Conservation (phyloP, 352 stramenopile genomes). For the Phytophthora hibernalis region DNA sequence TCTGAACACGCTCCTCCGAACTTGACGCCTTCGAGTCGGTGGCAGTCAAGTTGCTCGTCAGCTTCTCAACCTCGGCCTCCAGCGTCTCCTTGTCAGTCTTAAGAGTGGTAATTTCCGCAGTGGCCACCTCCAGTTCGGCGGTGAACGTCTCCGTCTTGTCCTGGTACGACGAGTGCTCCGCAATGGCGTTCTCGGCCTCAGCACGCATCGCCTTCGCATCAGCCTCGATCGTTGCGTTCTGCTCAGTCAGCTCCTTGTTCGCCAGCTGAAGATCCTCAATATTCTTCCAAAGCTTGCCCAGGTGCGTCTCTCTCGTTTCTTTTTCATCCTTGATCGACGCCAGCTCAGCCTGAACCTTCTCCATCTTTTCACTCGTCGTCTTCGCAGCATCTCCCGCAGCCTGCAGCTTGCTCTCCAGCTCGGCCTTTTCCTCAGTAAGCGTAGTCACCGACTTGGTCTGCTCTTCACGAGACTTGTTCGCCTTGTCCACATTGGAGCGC, state of each 20-base stretch:
- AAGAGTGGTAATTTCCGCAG: slow-evolving; percentile 13
- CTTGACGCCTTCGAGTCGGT: slow-evolving; percentile 22
- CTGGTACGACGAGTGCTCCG: slow-evolving; percentile 38
- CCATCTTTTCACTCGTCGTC: slow-evolving; percentile 24
- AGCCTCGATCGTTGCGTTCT: slow-evolving; percentile 50
- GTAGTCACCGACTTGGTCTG: slow-evolving; percentile 15
- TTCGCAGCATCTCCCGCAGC: slow-evolving; percentile 21
- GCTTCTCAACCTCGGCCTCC: slow-evolving; percentile 23
- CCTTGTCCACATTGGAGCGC: slow-evolving; percentile 25
- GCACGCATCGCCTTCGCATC: slow-evolving; percentile 50
- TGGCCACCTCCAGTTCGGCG: slow-evolving; percentile 38
- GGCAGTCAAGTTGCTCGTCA: slow-evolving; percentile 27
- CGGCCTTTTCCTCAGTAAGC: slow-evolving; percentile 30
- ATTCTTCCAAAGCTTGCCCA: slow-evolving; percentile 61
- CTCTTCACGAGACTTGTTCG: slow-evolving; percentile 4
- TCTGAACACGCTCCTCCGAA: slow-evolving; percentile 23
- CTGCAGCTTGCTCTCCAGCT: slow-evolving; percentile 26
- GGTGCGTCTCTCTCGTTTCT: slow-evolving; percentile 53
- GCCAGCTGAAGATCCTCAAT: slow-evolving; percentile 58
- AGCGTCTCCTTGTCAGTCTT: neutral
- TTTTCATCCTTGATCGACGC: slow-evolving; percentile 45
- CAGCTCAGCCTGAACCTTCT: slow-evolving; percentile 40
- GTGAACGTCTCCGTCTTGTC: slow-evolving; percentile 39
- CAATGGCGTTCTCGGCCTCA: slow-evolving; percentile 48
- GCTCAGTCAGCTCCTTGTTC: slow-evolving; percentile 55